These are phyloP conservation scores for Colletotrichum magnum DNA, from an alignment of 2,329 filamentous ascomycete species.

Conservation along the genomic window DNA sequence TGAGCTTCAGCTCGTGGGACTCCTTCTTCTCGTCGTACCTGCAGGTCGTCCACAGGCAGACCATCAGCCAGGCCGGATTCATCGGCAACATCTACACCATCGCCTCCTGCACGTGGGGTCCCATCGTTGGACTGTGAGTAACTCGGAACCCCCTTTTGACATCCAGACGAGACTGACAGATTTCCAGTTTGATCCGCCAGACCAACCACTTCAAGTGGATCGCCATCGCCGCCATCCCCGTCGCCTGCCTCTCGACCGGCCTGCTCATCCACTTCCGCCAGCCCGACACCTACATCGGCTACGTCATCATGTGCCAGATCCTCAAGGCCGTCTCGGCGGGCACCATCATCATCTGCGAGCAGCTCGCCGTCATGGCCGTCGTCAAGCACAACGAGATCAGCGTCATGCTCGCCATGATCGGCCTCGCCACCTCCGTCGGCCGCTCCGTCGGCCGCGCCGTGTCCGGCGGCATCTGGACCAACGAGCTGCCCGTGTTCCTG, in stretches of 20 bases:
- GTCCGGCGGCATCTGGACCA: slow-evolving; percentile 52
- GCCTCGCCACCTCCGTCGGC: slow-evolving; percentile 49
- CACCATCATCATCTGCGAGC: slow-evolving; percentile 60
- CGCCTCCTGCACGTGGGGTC: slow-evolving; percentile 54
- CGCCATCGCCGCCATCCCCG: slow-evolving; percentile 47
- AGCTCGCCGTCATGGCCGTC: slow-evolving; percentile 52
- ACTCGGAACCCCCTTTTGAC: too few relatives aligned
- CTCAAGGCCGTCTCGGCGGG: slow-evolving; percentile 57
- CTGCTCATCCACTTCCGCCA: slow-evolving; percentile 55
- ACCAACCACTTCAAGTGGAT: slow-evolving; percentile 52
- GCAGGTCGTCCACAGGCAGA: slow-evolving; percentile 52
- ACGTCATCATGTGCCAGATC: slow-evolving; percentile 56
- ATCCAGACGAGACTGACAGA: slow-evolving; percentile 53
- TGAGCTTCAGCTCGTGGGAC: slow-evolving; percentile 54
- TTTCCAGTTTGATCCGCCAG: slow-evolving; percentile 52
- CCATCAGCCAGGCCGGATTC: slow-evolving; percentile 47
- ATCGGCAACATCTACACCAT: slow-evolving; percentile 52
- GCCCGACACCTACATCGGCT: slow-evolving; percentile 49
- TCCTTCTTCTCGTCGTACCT: slow-evolving; percentile 59
- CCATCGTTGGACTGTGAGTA: slow-evolving; percentile 54
- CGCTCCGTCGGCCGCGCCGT: slow-evolving; percentile 50
- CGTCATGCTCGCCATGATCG: slow-evolving; percentile 50
- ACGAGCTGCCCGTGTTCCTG: slow-evolving; percentile 55
- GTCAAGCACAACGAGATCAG: slow-evolving; percentile 50
- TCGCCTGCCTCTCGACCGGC: slow-evolving; percentile 47